Percentiles rank a stretch among this genome's conserved stretches.
Evolutionary conservation across 805 yeast genomes (phyloP).

Genomic region (Starmerella cellae): DNA sequence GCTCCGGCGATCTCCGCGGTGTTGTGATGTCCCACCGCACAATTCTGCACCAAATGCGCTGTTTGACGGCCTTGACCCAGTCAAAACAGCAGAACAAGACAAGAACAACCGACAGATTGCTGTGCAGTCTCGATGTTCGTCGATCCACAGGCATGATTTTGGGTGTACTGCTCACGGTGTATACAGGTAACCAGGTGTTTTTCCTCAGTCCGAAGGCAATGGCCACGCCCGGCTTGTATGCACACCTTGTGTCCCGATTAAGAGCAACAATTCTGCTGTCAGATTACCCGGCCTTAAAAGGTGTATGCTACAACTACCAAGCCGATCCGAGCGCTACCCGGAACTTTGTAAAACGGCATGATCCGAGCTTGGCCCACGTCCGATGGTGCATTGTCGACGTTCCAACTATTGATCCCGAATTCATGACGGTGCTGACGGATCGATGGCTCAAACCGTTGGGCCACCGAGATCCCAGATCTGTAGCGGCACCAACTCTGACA

Average conservation of each 20-base stretch:
- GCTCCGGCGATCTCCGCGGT: constrained; percentile 83
- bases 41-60: constrained; percentile 73
- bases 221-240: constrained; percentile 75
- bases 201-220: constrained; percentile 67
- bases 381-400: constrained; percentile 87
- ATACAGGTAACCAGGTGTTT: constrained; percentile 66
- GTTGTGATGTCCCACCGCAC: constrained; percentile 86
- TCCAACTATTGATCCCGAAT: constrained; percentile 82
- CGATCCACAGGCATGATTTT: constrained; percentile 76
- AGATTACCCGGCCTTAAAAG: constrained; percentile 77
- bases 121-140: constrained; percentile 54
- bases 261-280: constrained; percentile 64
- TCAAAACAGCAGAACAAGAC: constrained; percentile 23
- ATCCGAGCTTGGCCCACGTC: constrained; percentile 65
- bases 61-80: constrained; percentile 53
- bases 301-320: constrained; percentile 86
- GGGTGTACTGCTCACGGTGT: constrained; percentile 69
- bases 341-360: constrained; percentile 58
- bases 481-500: constrained; percentile 79
- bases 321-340: constrained; percentile 75
- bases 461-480: constrained; percentile 56
- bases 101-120: constrained; percentile 32
- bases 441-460: constrained; percentile 88
- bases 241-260: constrained; percentile 58
- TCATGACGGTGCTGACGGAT: constrained; percentile 73